phyloP scores from a whole-genome alignment of 164 flowering plant species.

The Chimonanthus praecox region DNA sequence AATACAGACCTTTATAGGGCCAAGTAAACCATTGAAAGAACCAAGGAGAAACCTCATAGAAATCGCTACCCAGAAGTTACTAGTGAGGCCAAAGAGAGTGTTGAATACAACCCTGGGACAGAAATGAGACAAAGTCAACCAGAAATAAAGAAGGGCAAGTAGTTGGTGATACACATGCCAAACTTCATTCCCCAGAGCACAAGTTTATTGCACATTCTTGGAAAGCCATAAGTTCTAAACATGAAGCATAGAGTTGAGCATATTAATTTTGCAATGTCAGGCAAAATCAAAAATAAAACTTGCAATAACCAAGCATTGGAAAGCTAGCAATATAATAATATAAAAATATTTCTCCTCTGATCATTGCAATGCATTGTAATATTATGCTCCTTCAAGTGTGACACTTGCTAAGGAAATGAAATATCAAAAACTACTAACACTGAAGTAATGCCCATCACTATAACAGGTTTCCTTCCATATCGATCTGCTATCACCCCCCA shows the following conservation, averaged over 20 bases:
- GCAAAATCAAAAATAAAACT: not conserved
- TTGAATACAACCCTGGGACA: not conserved
- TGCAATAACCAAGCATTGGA: not conserved
- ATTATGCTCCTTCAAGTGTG: no score
- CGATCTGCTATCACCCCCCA: constrained; percentile 81
- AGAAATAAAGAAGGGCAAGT: not conserved
- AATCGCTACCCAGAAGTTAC: not conserved
- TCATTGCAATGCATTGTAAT: no score
- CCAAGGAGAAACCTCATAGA: not conserved
- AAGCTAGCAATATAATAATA: not conserved
- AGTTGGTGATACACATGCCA: not conserved
- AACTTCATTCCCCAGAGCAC: no score
- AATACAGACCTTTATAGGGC: constrained; percentile 7
- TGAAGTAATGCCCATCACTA: constrained; percentile 44
- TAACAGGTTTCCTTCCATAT: constrained; percentile 79
- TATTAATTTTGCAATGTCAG: no score
- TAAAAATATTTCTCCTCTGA: no score
- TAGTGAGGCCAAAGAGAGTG: not conserved
- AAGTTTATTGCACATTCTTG: not conserved
- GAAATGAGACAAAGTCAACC: not conserved
- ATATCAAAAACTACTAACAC: constrained; percentile 42
- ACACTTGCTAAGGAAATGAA: not conserved
- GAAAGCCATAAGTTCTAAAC: no score
- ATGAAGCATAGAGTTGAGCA: no score
- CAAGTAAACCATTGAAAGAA: not conserved